Conservation (phyloP, 257 asterid species). For the Hygrophila difformis region DNA sequence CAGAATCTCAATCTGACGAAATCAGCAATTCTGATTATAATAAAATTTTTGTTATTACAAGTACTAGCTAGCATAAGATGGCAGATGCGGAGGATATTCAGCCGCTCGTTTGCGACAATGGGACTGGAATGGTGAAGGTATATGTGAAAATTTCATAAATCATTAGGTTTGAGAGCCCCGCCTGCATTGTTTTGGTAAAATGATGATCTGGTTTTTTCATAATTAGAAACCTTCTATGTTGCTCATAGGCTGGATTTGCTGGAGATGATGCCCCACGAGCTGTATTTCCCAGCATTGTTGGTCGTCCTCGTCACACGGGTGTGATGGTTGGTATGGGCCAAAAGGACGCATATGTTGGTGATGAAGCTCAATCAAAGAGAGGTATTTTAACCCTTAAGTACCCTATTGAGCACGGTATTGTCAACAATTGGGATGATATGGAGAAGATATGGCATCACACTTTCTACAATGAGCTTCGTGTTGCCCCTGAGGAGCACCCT, state of each 20-base stretch:
- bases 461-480: conserved; percentile 87
- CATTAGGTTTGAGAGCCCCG: too few species aligned
- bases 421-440: conserved; percentile 95
- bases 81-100: conserved; percentile 45
- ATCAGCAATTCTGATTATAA: too few species aligned
- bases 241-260: conserved; percentile 79
- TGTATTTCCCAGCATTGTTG: conserved; percentile 87
- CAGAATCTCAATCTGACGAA: too few species aligned
- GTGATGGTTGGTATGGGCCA: conserved; percentile 99
- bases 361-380: conserved; percentile 85
- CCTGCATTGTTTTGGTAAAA: too few species aligned
- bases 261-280: conserved; percentile 98
- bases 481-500: conserved; percentile 94
- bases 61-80: conserved; percentile 32
- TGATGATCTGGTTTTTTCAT: too few species aligned
- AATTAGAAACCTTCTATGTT: conserved; percentile 6
- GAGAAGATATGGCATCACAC: conserved; percentile 98
- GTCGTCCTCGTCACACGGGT: conserved; percentile 91
- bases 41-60: conserved; percentile 4
- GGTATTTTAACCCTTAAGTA: conserved; percentile 82
- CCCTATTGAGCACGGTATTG: conserved; percentile 93
- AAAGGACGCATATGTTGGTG: conserved; percentile 88
- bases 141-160: conserved; percentile 2
- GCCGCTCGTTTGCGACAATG: conserved; percentile 51
- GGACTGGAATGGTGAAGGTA: conserved; percentile 57